Evolutionary conservation across 768 basidiomycete genomes (phyloP).

Genomic region (Suillus subaureus): DNA sequence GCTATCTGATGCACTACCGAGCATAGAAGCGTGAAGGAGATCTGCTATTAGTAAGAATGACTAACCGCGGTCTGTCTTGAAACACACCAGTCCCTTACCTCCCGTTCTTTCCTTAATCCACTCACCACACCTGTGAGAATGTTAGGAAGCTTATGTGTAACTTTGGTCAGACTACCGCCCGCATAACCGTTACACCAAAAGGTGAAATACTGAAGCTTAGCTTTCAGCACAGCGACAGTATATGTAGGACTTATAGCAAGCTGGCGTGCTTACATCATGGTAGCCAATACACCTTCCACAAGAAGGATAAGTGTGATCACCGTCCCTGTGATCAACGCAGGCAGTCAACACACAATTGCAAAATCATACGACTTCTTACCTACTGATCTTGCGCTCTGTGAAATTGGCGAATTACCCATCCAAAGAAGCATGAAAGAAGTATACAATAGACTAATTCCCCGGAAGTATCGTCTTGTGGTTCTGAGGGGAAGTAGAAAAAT

Average conservation of each 20-base stretch:
- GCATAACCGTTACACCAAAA: too few relatives aligned
- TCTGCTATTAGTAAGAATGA: too few relatives aligned
- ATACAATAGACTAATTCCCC: not conserved
- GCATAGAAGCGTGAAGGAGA: too few relatives aligned
- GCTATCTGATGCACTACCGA: not conserved
- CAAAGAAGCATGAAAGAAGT: not conserved
- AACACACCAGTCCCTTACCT: too few relatives aligned
- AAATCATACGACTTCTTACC: constrained; percentile 46
- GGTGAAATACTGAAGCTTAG: too few relatives aligned
- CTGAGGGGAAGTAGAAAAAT: not conserved
- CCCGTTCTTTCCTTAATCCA: constrained; percentile 17
- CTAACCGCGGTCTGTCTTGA: too few relatives aligned
- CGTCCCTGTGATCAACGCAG: constrained; percentile 61
- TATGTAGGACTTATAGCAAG: too few relatives aligned
- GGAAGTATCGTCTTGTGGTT: not conserved
- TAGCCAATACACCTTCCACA: too few relatives aligned
- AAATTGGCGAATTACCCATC: not conserved
- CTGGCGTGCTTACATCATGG: too few relatives aligned
- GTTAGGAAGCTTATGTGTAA: too few relatives aligned
- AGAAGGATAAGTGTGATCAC: constrained; percentile 63
- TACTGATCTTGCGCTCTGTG: constrained; percentile 47
- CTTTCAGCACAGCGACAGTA: too few relatives aligned
- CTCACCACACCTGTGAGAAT: constrained; percentile 64
- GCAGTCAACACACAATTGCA: constrained; percentile 3
- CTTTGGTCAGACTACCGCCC: too few relatives aligned